Evolutionary conservation across 2,329 filamentous ascomycete genomes (phyloP).

Genomic region (Phaeosphaeriaceae sp.): DNA sequence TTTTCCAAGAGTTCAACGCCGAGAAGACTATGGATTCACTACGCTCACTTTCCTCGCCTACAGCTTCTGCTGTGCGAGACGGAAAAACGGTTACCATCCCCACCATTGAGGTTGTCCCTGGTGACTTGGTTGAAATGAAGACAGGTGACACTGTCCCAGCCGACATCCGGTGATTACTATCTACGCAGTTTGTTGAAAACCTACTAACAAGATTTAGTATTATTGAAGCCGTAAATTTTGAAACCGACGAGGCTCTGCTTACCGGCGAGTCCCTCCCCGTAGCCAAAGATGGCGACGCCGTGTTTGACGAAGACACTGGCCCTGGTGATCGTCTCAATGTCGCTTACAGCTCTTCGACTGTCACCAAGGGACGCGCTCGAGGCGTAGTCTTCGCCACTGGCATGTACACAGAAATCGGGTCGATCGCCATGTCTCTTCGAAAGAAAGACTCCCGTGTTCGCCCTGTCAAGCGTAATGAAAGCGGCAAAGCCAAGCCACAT

Average conservation of each 20-base stretch:
- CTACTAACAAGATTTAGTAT: slow-evolving; percentile 35
- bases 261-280: slow-evolving; percentile 74
- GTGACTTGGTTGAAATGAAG: slow-evolving; percentile 67
- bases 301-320: slow-evolving; percentile 60
- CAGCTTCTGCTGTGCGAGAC: slow-evolving; percentile 57
- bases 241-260: slow-evolving; percentile 73
- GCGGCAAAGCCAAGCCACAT: slow-evolving; percentile 39
- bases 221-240: slow-evolving; percentile 72
- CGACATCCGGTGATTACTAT: slow-evolving; percentile 59
- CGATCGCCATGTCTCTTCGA: slow-evolving; percentile 71
- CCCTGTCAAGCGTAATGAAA: slow-evolving; percentile 49
- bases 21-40: slow-evolving; percentile 58
- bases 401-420: slow-evolving; percentile 75
- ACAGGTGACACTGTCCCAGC: slow-evolving; percentile 73
- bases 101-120: slow-evolving; percentile 66
- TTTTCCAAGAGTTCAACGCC: slow-evolving; percentile 54
- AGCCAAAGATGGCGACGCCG: slow-evolving; percentile 64
- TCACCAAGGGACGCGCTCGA: slow-evolving; percentile 71
- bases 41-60: slow-evolving; percentile 53
- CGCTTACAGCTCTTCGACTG: slow-evolving; percentile 71
- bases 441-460: slow-evolving; percentile 51
- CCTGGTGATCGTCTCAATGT: slow-evolving; percentile 73
- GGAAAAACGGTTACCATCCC: slow-evolving; percentile 59
- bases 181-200: not conserved
- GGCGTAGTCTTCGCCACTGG: slow-evolving; percentile 72